A percentile compares a stretch with the other conserved stretches of the same genome.
Evolutionary conservation across 805 yeast species (phyloP).

Genomic region (Lipomyces mesembrius): DNA sequence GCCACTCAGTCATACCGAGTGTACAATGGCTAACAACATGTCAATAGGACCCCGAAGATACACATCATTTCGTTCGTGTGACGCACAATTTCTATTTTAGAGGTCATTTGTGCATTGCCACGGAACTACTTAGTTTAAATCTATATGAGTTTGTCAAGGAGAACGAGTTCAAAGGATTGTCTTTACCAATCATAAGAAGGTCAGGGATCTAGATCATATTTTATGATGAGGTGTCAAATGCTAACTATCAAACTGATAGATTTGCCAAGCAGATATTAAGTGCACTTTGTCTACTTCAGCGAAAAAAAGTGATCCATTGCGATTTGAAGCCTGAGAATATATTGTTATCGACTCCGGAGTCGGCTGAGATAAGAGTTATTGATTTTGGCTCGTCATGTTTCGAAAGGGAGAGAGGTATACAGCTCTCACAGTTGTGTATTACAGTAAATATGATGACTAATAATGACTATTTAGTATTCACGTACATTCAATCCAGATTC

Average conservation of each 20-base stretch:
- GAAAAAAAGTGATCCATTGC: conserved; percentile 69
- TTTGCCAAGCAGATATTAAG: conserved; percentile 61
- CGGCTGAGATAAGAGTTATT: conserved; percentile 64
- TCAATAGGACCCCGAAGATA: conserved; percentile 42
- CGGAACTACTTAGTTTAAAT: conserved; percentile 72
- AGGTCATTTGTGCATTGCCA: conserved; percentile 79
- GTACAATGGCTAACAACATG: not conserved
- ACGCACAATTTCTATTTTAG: conserved; percentile 76
- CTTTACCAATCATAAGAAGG: conserved; percentile 43
- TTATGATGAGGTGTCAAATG: not conserved
- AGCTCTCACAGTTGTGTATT: not conserved
- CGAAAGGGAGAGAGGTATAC: conserved; percentile 59
- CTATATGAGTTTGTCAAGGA: conserved; percentile 59
- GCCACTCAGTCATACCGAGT: not conserved
- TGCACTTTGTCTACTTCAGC: conserved; percentile 66
- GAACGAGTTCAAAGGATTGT: conserved; percentile 47
- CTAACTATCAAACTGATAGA: conserved; percentile 44
- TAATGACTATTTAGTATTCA: conserved; percentile 59
- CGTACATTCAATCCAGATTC: conserved; percentile 94
- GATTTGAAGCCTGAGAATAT: conserved; percentile 87
- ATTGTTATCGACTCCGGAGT: conserved; percentile 55
- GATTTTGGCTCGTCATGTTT: conserved; percentile 71
- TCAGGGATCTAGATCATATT: not conserved
- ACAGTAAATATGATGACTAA: not conserved
- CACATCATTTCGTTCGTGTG: conserved; percentile 56